phyloP scores from a whole-genome alignment of 2,329 filamentous ascomycete genomes.

The Ophiostoma perfectum region DNA sequence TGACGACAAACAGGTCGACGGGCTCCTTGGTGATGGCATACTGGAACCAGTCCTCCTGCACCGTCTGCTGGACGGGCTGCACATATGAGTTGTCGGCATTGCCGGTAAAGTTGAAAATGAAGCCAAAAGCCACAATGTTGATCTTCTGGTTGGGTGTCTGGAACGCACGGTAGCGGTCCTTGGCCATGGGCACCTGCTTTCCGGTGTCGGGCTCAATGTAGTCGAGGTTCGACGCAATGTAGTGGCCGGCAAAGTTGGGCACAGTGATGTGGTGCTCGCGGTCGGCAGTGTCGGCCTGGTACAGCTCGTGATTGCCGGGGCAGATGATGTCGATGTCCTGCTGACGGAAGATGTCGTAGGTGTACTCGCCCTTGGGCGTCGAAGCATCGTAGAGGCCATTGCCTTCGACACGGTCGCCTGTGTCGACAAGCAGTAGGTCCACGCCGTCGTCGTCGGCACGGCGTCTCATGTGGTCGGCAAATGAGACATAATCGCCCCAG shows the following conservation, averaged over 20 bases:
- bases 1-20: slow-evolving; percentile 79
- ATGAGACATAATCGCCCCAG: slow-evolving; percentile 97
- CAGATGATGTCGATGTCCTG: slow-evolving; percentile 80
- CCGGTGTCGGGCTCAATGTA: slow-evolving; percentile 64
- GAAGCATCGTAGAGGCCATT: slow-evolving; percentile 93
- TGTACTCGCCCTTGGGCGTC: slow-evolving; percentile 78
- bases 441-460: slow-evolving; percentile 71
- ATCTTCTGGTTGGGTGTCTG: slow-evolving; percentile 85
- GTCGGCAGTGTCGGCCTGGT: slow-evolving; percentile 70
- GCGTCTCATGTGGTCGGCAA: slow-evolving; percentile 73
- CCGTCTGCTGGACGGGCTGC: slow-evolving; percentile 68
- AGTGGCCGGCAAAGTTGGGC: slow-evolving; percentile 72
- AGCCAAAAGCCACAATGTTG: slow-evolving; percentile 81
- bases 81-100: slow-evolving; percentile 90
- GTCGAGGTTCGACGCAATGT: slow-evolving; percentile 89
- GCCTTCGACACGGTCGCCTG: slow-evolving; percentile 85
- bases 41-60: slow-evolving; percentile 85
- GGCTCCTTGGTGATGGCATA: slow-evolving; percentile 71
- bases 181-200: slow-evolving; percentile 67
- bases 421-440: slow-evolving; percentile 91
- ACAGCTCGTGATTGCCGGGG: slow-evolving; percentile 92
- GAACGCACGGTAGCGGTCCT: slow-evolving; percentile 76
- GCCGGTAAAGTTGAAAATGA: slow-evolving; percentile 86
- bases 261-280: slow-evolving; percentile 75
- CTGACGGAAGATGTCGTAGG: slow-evolving; percentile 78